Evolutionary conservation across 495 filamentous ascomycete genomes (phyloP).

Genomic region (Aspergillus campestris): DNA sequence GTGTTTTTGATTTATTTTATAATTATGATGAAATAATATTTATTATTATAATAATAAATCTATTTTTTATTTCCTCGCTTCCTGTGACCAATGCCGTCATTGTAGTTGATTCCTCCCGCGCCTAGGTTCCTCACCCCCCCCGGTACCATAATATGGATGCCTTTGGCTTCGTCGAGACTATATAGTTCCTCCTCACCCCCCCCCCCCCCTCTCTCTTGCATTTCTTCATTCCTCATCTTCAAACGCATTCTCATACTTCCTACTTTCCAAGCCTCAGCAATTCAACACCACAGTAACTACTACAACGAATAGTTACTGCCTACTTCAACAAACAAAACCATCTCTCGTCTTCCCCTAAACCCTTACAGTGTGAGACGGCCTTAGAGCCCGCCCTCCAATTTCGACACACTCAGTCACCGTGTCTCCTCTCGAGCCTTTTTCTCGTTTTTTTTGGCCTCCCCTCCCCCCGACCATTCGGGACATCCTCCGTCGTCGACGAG

Average conservation of each 20-base stretch:
- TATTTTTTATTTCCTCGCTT: background rate
- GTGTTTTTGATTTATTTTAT: background rate
- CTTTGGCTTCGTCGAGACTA: background rate
- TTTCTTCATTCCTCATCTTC: conserved; percentile 1
- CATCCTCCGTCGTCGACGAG: conserved; percentile 11
- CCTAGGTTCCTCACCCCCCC: background rate
- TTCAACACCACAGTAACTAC: background rate
- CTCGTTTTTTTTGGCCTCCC: conserved; percentile 18
- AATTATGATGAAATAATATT: too few relatives aligned
- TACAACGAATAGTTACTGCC: too few relatives aligned
- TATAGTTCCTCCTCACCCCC: conserved; percentile 2
- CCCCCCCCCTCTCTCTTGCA: background rate
- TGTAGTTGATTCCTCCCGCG: background rate
- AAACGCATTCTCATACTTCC: background rate
- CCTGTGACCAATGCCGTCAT: conserved; percentile 14
- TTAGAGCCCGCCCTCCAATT: conserved; percentile 11
- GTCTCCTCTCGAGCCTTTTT: conserved; percentile 20
- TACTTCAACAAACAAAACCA: background rate
- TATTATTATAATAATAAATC: too few relatives aligned
- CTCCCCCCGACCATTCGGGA: conserved; percentile 13
- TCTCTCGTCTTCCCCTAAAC: conserved; percentile 4
- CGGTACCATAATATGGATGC: conserved; percentile 5
- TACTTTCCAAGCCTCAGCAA: background rate
- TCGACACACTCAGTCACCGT: conserved; percentile 22
- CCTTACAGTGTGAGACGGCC: background rate